A percentile compares a stretch with the other conserved stretches of the same genome.
phyloP scores from a whole-genome alignment of 495 filamentous ascomycete species.

The Penicillium coprophilum region DNA sequence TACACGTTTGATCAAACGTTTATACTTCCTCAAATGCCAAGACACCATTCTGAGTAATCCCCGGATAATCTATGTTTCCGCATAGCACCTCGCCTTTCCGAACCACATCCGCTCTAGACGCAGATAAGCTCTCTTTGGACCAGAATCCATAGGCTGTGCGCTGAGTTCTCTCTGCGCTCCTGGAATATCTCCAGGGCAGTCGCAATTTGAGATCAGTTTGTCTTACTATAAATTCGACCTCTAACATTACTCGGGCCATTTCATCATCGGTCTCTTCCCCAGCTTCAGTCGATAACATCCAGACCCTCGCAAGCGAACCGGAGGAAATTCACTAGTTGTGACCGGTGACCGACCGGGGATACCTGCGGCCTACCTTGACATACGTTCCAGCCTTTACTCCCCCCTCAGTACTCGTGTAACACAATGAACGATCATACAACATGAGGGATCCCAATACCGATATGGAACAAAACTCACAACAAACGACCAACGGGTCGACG shows the following conservation, averaged over 20 bases:
- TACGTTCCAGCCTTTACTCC: constrained; percentile 13
- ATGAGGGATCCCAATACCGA: constrained; percentile 45
- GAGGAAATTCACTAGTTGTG: background rate
- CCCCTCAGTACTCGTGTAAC: constrained; percentile 22
- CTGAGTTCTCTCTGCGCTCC: constrained; percentile 9
- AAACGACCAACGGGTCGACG: constrained; percentile 29
- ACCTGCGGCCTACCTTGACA: constrained; percentile 13
- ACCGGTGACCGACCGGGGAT: background rate
- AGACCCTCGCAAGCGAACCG: background rate
- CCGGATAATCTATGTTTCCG: constrained; percentile 10
- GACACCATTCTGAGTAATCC: constrained; percentile 9
- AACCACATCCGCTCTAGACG: constrained; percentile 12
- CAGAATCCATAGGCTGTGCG: constrained; percentile 12
- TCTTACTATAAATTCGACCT: background rate
- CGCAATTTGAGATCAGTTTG: background rate
- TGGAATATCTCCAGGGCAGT: constrained; percentile 12
- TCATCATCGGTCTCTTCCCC: constrained; percentile 8
- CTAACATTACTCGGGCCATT: background rate
- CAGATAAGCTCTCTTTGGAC: constrained; percentile 9
- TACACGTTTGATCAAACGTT: too few species aligned
- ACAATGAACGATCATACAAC: constrained; percentile 39
- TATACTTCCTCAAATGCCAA: background rate
- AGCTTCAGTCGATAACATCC: constrained; percentile 4
- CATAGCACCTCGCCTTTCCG: constrained; percentile 18
- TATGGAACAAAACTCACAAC: constrained; percentile 40